Percentiles rank a stretch among this genome's conserved stretches.
Conservation (phyloP, 306 rosid genomes). For the Fagus crenata region DNA sequence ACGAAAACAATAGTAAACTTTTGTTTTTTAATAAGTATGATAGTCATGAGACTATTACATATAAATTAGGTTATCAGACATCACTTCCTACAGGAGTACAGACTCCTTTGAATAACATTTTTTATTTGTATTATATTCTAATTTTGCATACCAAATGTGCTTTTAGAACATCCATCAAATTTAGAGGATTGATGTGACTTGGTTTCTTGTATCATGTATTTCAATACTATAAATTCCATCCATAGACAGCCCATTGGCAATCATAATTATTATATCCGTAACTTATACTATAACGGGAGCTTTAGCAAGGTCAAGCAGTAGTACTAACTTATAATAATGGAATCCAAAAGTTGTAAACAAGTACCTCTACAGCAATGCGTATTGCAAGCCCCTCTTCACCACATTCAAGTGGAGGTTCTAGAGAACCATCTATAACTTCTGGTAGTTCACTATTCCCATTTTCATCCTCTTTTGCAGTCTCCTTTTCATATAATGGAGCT, state of each 20-base stretch:
- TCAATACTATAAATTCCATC: neutral
- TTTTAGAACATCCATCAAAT: neutral
- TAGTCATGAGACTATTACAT: too few species aligned
- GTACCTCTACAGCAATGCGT: constrained; percentile 84
- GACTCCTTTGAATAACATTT: neutral
- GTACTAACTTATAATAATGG: neutral
- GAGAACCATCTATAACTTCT: constrained; percentile 44
- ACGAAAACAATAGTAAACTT: too few species aligned
- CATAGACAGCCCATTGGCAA: neutral
- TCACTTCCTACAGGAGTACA: too few species aligned
- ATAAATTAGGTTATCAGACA: too few species aligned
- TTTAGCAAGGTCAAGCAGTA: constrained; percentile 10
- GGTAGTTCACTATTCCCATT: constrained; percentile 40
- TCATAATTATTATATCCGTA: constrained; percentile 2
- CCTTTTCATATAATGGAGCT: constrained; percentile 60
- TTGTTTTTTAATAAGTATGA: too few species aligned
- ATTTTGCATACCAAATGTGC: too few species aligned
- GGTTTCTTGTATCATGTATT: neutral
- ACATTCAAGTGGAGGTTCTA: constrained; percentile 69
- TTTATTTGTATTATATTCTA: neutral
- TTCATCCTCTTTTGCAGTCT: constrained; percentile 49
- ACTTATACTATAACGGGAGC: constrained; percentile 7
- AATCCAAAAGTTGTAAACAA: constrained; percentile 11
- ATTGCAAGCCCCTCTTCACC: constrained; percentile 89
- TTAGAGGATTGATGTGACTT: neutral